Base-by-base conservation (phyloP, 192 early-diverging fungal species). In the Coemansia interrupta region DNA sequence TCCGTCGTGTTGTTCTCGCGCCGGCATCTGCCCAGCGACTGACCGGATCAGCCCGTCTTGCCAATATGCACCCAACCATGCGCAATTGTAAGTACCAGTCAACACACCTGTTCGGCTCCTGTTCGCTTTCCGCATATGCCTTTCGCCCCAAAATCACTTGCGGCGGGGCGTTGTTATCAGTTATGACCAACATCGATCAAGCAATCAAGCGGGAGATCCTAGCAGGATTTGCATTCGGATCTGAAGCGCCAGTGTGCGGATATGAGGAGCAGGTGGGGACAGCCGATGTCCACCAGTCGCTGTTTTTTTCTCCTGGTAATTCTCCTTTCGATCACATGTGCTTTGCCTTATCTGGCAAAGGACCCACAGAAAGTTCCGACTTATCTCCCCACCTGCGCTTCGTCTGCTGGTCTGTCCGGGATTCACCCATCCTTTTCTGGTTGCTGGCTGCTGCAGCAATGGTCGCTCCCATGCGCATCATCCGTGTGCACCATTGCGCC, bases 1-100 rank as follows among this genome's bases (percentile, higher is more conserved):
- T 78, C n/a, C 59, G 69, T 22, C 69, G 75, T 18, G 50, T 55
- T 51, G 60, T 63, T 22, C 75, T 69, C 56, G 40, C 66, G 2
- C 75, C 69, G 7, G 65, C 47, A 3, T 51, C 52, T 39, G 44
- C 61, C 52, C 53, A 60, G 19, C 38, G 61, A 15, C 45, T 70
- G 38, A 46, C 61, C n/a, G 44, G 48, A 14, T 40, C 61, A 11
- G 57, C 53, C 5, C 61, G 57, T 6, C 29, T 55, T 19, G 47
- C 63, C 41, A 52, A 26, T 4, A 49, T 39, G 13, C 17, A 17
- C 22, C 38, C 55, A 23, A 41, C 49, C 18, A 41, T 32, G 22
- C 54, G 54, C 54, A 13, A 42, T 13, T 63, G 61, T 63, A 63
- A 49, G 61, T 63, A 56, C 20, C 29, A 8, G 13, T 18, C 7